These are phyloP conservation scores for Alternaria atra DNA, from an alignment of 2,329 filamentous ascomycete genomes.

Conservation along the genomic window DNA sequence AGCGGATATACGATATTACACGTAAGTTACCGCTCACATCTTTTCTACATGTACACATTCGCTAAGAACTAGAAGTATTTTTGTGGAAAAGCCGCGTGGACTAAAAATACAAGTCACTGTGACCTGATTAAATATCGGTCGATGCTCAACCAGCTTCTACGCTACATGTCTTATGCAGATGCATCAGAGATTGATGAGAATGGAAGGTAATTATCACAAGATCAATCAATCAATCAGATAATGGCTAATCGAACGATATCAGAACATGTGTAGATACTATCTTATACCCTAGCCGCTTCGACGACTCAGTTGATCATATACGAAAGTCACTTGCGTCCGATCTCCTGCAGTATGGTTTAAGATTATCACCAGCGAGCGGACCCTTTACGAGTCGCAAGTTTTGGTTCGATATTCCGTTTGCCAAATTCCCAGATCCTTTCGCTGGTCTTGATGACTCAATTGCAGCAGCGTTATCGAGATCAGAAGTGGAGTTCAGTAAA, in stretches of 20 bases:
- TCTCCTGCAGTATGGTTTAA: background rate
- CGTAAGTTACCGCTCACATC: background rate
- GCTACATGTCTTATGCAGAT: background rate
- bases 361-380: background rate
- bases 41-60: background rate
- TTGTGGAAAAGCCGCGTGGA: background rate
- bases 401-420: background rate
- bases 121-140: background rate
- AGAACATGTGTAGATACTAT: background rate
- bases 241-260: background rate
- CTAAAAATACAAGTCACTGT: too few relatives aligned
- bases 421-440: background rate
- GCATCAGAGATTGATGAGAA: background rate
- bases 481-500: background rate
- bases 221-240: background rate
- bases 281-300: fast-evolving
- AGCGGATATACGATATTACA: background rate
- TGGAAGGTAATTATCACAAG: background rate
- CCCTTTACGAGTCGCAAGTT: fast-evolving
- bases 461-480: background rate
- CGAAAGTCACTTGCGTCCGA: background rate
- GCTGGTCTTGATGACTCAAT: background rate
- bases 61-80: background rate
- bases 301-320: background rate
- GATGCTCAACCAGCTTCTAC: background rate